phyloP scores from a whole-genome alignment of 1,284 basidiomycete species.

The Xerocomus nothofagi region DNA sequence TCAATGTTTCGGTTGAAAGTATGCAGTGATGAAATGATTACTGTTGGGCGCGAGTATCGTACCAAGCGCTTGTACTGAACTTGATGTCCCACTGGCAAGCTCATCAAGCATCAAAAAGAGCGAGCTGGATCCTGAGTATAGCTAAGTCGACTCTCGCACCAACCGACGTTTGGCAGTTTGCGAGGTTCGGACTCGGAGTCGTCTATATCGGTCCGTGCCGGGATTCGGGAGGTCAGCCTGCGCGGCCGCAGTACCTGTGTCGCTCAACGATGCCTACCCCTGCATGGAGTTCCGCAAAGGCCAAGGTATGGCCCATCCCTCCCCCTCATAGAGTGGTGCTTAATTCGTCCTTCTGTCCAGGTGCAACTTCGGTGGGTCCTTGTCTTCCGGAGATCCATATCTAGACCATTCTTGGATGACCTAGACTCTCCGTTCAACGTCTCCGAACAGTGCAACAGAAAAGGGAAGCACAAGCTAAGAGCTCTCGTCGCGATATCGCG shows the following conservation, averaged over 20 bases:
- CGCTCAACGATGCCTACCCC: conserved; percentile 48
- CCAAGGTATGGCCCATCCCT: conserved; percentile 50
- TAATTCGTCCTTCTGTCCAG: conserved; percentile 36
- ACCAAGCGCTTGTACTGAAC: background rate
- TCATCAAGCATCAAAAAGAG: background rate
- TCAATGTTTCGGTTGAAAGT: background rate
- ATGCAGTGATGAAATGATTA: background rate
- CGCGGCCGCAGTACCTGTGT: conserved; percentile 1
- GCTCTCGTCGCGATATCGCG: conserved; percentile 76
- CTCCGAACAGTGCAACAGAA: conserved; percentile 90
- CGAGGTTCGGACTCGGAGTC: background rate
- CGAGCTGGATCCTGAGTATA: no score
- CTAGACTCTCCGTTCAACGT: conserved; percentile 86
- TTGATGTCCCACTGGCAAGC: background rate
- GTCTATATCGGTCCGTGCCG: conserved; percentile 20
- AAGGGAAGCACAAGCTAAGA: conserved; percentile 90
- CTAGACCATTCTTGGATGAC: background rate
- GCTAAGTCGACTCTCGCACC: background rate
- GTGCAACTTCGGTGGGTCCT: conserved; percentile 62
- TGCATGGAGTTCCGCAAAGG: conserved; percentile 67
- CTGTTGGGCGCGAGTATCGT: background rate
- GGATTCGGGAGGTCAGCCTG: background rate
- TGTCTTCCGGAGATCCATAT: background rate
- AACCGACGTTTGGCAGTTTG: background rate
- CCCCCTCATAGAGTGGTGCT: background rate